Conservation (phyloP, 495 filamentous ascomycete species). For the Podospora conica region DNA sequence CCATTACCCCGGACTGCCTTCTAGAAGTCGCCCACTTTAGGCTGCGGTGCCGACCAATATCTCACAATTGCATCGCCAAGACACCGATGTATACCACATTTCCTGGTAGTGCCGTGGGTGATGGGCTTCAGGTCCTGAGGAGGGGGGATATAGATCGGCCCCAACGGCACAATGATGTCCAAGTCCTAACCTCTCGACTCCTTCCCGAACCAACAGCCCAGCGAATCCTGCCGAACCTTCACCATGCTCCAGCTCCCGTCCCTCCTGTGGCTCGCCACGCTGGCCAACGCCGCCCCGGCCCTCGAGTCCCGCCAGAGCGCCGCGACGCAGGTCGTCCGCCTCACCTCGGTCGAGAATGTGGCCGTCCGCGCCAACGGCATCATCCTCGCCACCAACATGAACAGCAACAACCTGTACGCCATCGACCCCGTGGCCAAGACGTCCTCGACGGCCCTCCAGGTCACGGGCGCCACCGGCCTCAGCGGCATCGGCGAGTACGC, state of each 20-base stretch:
- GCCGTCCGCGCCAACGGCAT: constrained; percentile 42
- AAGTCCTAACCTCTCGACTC: background rate
- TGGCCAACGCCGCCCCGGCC: constrained; percentile 20
- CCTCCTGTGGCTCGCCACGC: constrained; percentile 17
- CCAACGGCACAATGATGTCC: background rate
- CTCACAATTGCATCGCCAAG: background rate
- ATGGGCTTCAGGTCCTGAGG: background rate
- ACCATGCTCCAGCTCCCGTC: constrained; percentile 23
- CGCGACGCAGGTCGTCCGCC: constrained; percentile 26
- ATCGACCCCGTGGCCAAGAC: constrained; percentile 30
- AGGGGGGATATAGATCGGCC: background rate
- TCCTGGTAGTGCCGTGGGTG: background rate
- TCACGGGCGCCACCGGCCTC: constrained; percentile 31
- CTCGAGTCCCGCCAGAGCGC: constrained; percentile 25
- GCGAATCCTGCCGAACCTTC: background rate
- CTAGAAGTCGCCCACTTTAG: background rate
- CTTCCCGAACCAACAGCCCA: background rate
- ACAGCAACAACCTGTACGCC: constrained; percentile 28
- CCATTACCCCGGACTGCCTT: background rate
- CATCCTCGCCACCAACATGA: constrained; percentile 40
- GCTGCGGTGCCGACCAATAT: background rate
- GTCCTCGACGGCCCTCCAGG: constrained; percentile 25
- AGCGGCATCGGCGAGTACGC: constrained; percentile 38
- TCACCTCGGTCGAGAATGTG: constrained; percentile 41
- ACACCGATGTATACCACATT: background rate